Evolutionary conservation across 1,284 basidiomycete species (phyloP).

Genomic region (Puccinia brachypodii): DNA sequence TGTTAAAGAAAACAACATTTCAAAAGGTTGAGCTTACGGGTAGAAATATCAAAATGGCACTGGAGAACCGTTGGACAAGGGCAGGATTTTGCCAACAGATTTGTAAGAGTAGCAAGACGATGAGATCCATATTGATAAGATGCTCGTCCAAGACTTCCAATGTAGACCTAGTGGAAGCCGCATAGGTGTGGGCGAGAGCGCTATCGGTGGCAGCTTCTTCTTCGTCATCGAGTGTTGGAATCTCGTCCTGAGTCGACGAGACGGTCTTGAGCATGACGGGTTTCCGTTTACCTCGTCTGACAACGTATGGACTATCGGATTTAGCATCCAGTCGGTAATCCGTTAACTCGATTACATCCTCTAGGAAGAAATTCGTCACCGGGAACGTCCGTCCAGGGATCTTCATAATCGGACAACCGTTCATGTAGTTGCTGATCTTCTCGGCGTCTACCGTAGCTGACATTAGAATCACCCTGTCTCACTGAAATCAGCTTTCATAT

Average conservation of each 20-base stretch:
- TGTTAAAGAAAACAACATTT: background rate
- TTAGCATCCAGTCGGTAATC: slow-evolving; percentile 75
- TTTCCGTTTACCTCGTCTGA: slow-evolving; percentile 34
- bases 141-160: slow-evolving; percentile 86
- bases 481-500: background rate
- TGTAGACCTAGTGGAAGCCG: slow-evolving; percentile 69
- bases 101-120: slow-evolving; percentile 77
- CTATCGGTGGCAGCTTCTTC: slow-evolving; percentile 23
- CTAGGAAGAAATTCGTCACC: slow-evolving; percentile 80
- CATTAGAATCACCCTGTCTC: slow-evolving; percentile 83
- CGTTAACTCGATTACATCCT: slow-evolving; percentile 86
- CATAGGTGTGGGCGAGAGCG: slow-evolving; percentile 55
- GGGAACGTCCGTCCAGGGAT: slow-evolving; percentile 98
- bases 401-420: slow-evolving; percentile 78
- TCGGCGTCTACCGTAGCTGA: slow-evolving; percentile 94
- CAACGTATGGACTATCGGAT: slow-evolving; percentile 71
- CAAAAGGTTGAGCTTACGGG: slow-evolving; percentile 64
- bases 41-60: slow-evolving; percentile 87
- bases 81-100: slow-evolving; percentile 73
- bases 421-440: slow-evolving; percentile 91
- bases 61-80: slow-evolving; percentile 66
- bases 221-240: slow-evolving; percentile 39
- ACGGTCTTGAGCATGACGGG: slow-evolving; percentile 18
- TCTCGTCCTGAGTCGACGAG: slow-evolving; percentile 7
- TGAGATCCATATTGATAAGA: slow-evolving; percentile 83